Conservation (phyloP, 2,329 filamentous ascomycete genomes). For the Sclerotinia sclerotiorum region DNA sequence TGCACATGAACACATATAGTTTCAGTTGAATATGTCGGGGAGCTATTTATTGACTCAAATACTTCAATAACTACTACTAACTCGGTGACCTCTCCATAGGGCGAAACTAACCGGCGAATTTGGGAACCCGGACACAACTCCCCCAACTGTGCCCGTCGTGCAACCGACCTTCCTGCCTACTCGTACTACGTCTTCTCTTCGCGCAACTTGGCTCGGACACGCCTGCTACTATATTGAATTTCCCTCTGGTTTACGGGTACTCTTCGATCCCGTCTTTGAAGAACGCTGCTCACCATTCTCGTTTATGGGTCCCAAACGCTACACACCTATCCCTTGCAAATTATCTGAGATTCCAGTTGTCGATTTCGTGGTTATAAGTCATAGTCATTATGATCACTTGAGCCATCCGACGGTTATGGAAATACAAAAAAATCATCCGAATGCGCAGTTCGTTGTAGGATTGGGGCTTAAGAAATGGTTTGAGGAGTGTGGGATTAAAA, state of each 20-base stretch:
- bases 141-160: slow-evolving; percentile 60
- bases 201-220: slow-evolving; percentile 93
- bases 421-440: slow-evolving; percentile 68
- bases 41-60: no score
- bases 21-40: background rate
- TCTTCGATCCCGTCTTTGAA: slow-evolving; percentile 94
- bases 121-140: slow-evolving; percentile 55
- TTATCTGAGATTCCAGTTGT: slow-evolving; percentile 75
- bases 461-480: slow-evolving; percentile 86
- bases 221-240: slow-evolving; percentile 94
- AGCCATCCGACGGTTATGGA: slow-evolving; percentile 73
- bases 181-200: slow-evolving; percentile 56
- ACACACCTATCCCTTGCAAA: slow-evolving; percentile 72
- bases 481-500: slow-evolving; percentile 62
- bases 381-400: slow-evolving; percentile 87
- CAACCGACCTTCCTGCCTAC: slow-evolving; percentile 58
- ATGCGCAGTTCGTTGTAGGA: slow-evolving; percentile 85
- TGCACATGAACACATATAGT: background rate
- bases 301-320: slow-evolving; percentile 72
- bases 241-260: slow-evolving; percentile 77
- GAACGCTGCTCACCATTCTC: slow-evolving; percentile 77
- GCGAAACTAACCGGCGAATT: slow-evolving; percentile 31
- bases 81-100: background rate
- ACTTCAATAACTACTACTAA: slow-evolving; percentile 7
- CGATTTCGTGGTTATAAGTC: slow-evolving; percentile 57